These are phyloP conservation scores for Euphrasia arctica DNA, from an alignment of 305 asterid genomes.

Conservation along the genomic window DNA sequence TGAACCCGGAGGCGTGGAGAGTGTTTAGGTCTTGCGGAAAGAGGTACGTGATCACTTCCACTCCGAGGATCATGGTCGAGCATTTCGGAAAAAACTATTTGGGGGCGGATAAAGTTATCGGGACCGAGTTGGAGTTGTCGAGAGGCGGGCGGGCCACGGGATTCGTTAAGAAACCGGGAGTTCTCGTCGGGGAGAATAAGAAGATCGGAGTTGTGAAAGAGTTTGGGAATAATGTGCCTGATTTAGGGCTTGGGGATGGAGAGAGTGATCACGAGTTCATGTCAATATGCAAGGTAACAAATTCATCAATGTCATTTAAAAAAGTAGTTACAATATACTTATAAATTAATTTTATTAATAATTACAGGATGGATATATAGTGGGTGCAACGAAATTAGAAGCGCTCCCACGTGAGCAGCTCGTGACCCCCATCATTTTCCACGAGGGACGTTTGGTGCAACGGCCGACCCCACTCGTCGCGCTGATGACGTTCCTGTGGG, in stretches of 20 bases:
- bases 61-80: conserved; percentile 78
- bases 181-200: conserved; percentile 72
- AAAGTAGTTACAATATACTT: too few relatives aligned
- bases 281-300: conserved; percentile 70
- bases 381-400: conserved; percentile 48
- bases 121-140: conserved; percentile 75
- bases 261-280: conserved; percentile 75
- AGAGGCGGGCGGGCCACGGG: conserved; percentile 73
- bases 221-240: conserved; percentile 61
- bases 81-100: conserved; percentile 66
- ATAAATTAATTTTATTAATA: background rate
- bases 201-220: conserved; percentile 53
- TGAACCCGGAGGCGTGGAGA: conserved; percentile 59
- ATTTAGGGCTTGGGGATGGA: conserved; percentile 72
- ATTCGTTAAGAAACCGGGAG: conserved; percentile 63
- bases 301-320: too few relatives aligned
- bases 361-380: conserved; percentile 72
- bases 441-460: conserved; percentile 80
- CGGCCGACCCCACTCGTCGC: conserved; percentile 70
- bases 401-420: conserved; percentile 57
- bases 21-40: conserved; percentile 58
- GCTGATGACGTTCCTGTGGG: conserved; percentile 66
- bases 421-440: conserved; percentile 58
- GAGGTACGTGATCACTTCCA: conserved; percentile 69
- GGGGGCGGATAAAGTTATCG: conserved; percentile 75